A percentile compares a stretch with the other conserved stretches of the same genome.
Conservation (phyloP, 306 rosid genomes). For the Vigna unguiculata region DNA sequence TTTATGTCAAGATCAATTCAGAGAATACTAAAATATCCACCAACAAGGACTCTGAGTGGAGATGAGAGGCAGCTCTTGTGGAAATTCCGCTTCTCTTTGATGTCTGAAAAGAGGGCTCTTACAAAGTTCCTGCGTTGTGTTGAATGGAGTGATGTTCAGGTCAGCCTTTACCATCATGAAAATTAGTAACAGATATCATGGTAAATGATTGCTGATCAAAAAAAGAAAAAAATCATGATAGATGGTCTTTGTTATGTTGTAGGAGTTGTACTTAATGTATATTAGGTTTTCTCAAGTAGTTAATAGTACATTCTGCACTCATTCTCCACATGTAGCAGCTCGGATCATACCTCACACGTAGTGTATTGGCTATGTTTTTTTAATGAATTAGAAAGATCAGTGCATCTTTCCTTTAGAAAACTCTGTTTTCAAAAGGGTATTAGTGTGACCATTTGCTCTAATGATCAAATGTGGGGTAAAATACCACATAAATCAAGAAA, state of each 20-base stretch:
- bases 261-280: not conserved
- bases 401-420: slow-evolving; percentile 35
- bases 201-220: not conserved
- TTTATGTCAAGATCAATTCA: slow-evolving; percentile 76
- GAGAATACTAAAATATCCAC: slow-evolving; percentile 91
- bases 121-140: slow-evolving; percentile 97
- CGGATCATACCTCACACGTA: not conserved
- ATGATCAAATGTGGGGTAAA: slow-evolving; percentile 6
- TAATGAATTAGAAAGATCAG: slow-evolving; percentile 29
- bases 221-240: not conserved
- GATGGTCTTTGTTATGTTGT: slow-evolving; percentile 26
- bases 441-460: slow-evolving; percentile 31
- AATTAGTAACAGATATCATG: slow-evolving; percentile 30
- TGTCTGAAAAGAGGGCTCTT: slow-evolving; percentile 99
- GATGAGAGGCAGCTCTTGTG: slow-evolving; percentile 97
- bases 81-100: slow-evolving; percentile 98
- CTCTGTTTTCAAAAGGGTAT: slow-evolving; percentile 18
- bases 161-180: slow-evolving; percentile 45
- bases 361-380: slow-evolving; percentile 6
- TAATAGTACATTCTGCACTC: too few species aligned
- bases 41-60: slow-evolving; percentile 95
- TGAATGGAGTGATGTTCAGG: slow-evolving; percentile 99
- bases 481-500: not conserved
- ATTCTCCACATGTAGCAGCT: too few species aligned
- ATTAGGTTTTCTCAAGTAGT: not conserved